Evolutionary conservation across 106 monocot genomes (phyloP).

Genomic region (Dactylorhiza incarnata): DNA sequence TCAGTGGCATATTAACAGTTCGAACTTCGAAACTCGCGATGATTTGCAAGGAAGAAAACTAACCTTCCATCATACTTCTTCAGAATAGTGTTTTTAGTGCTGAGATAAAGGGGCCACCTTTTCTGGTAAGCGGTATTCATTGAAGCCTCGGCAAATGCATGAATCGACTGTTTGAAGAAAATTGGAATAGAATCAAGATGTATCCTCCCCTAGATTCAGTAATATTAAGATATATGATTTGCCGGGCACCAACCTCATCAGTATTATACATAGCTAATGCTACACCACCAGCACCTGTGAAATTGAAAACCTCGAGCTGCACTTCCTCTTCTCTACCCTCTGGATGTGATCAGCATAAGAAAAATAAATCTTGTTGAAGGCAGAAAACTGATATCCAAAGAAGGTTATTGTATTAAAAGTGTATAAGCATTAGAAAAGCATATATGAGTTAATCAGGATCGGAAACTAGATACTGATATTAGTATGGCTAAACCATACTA

Average conservation of each 20-base stretch:
- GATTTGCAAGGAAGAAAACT: not conserved
- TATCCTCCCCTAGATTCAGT: not conserved
- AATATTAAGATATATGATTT: not conserved
- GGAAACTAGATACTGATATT: not conserved
- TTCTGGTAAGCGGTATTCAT: constrained; percentile 88
- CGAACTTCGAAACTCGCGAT: not conserved
- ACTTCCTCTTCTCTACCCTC: constrained; percentile 76
- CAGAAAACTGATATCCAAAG: constrained; percentile 8
- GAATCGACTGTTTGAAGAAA: constrained; percentile 51
- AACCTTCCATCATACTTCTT: constrained; percentile 99
- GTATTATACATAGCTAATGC: constrained; percentile 96
- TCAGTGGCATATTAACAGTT: not conserved
- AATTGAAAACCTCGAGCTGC: constrained; percentile 80
- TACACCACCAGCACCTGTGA: constrained; percentile 85
- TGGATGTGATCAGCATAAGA: constrained; percentile 17
- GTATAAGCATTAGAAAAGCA: not conserved
- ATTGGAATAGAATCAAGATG: not conserved
- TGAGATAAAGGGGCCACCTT: constrained; percentile 93
- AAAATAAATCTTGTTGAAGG: not conserved
- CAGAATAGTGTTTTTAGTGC: constrained; percentile 97
- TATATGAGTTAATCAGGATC: not conserved
- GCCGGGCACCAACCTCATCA: constrained; percentile 58
- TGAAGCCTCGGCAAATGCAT: constrained; percentile 91
- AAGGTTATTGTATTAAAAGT: not conserved
- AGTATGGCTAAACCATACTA: not conserved